A percentile compares a stretch with the other conserved stretches of the same genome.
These are phyloP conservation scores for Puccinia coronata DNA, from an alignment of 1,284 basidiomycete genomes.

Conservation along the genomic window DNA sequence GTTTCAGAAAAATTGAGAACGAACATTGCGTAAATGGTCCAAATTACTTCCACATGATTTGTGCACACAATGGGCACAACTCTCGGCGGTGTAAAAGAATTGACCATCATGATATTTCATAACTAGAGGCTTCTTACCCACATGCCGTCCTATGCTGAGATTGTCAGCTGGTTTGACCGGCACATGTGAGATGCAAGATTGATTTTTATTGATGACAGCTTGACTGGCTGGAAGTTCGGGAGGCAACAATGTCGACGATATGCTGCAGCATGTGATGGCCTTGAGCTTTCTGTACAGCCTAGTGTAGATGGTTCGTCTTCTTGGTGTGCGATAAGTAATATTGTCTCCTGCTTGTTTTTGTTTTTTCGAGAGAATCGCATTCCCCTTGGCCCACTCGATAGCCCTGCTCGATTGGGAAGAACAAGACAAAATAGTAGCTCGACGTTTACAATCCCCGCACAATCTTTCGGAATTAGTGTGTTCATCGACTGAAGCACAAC, in stretches of 20 bases:
- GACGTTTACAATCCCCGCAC: background rate
- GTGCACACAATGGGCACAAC: background rate
- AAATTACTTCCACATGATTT: background rate
- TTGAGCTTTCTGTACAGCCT: constrained; percentile 2
- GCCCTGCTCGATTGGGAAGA: background rate
- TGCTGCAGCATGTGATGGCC: background rate
- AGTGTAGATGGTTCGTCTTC: background rate
- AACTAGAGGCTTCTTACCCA: background rate
- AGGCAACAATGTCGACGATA: background rate
- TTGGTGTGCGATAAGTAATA: background rate
- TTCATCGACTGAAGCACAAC: constrained; percentile 2
- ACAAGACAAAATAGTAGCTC: background rate
- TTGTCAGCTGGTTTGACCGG: background rate
- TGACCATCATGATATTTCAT: background rate
- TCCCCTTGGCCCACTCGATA: constrained; percentile 7
- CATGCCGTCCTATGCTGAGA: background rate
- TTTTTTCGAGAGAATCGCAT: background rate
- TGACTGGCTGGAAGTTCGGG: background rate
- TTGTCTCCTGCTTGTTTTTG: background rate
- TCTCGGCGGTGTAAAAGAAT: background rate
- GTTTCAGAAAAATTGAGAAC: background rate
- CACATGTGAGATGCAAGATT: background rate
- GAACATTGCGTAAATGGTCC: background rate
- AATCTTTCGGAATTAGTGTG: background rate
- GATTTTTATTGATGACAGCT: background rate